A percentile compares a stretch with the other conserved stretches of the same genome.
Conservation (phyloP, 176 grass and related monocot genomes). For the Oryza longistaminata region DNA sequence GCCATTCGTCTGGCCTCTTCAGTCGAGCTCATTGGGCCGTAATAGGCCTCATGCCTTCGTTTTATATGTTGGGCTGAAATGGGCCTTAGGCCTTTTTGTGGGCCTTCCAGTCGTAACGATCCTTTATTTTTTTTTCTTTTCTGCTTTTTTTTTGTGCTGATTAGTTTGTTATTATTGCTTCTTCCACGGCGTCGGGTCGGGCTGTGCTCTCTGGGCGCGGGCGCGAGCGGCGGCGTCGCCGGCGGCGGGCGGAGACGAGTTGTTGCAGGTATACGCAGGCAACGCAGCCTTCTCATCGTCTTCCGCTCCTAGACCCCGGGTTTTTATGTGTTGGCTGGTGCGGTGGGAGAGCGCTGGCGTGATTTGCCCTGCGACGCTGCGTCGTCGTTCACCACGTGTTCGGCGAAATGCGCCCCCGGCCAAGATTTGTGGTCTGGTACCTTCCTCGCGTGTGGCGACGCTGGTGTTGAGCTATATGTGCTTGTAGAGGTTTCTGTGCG, state of each 20-base stretch:
- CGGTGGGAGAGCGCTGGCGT: neutral
- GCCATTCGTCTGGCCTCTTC: no score
- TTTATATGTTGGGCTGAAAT: no score
- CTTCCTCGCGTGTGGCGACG: neutral
- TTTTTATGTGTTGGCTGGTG: neutral
- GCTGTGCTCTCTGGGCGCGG: neutral
- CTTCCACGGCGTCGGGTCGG: no score
- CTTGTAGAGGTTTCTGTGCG: neutral
- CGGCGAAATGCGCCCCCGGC: constrained; percentile 17
- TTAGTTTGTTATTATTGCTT: no score
- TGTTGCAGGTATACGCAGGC: neutral
- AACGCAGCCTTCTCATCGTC: no score
- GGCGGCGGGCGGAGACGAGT: neutral
- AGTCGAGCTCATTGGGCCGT: no score
- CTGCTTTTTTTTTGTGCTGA: no score
- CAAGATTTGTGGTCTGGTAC: neutral
- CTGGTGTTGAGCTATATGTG: neutral
- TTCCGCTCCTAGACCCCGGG: neutral
- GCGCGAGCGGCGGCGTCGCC: neutral
- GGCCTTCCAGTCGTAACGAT: no score
- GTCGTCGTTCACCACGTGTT: constrained; percentile 9
- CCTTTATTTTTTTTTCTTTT: no score
- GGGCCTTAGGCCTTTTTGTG: no score
- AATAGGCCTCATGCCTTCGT: no score
- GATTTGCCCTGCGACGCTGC: neutral